Evolutionary conservation across 371 early-diverging fungal genomes (phyloP).

Genomic region (Lichtheimia ramosa): DNA sequence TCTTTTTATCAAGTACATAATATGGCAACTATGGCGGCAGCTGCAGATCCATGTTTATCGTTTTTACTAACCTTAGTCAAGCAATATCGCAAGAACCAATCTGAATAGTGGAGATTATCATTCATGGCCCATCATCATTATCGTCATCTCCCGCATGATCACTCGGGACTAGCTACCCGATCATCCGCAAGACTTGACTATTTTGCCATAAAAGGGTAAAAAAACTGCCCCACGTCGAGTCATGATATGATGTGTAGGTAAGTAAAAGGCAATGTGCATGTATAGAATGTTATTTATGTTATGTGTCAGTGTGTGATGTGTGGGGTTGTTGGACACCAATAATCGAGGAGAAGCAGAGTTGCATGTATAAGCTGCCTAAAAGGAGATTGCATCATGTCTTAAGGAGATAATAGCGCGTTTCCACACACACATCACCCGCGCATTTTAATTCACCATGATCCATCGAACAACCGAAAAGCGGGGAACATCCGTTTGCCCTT

Average conservation of each 20-base stretch:
- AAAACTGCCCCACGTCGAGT: not conserved
- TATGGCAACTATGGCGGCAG: not conserved
- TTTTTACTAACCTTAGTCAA: not conserved
- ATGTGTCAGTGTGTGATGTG: not conserved
- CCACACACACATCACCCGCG: too few species aligned
- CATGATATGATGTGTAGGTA: too few species aligned
- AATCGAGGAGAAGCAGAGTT: constrained; percentile 1
- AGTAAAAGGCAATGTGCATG: not conserved
- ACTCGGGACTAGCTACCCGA: not conserved
- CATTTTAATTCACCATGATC: too few species aligned
- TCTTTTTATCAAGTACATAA: not conserved
- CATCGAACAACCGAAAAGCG: not conserved
- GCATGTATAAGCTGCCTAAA: not conserved
- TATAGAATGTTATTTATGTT: not conserved
- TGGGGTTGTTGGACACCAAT: not conserved
- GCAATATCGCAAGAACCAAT: not conserved
- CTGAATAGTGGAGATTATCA: not conserved
- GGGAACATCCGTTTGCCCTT: not conserved
- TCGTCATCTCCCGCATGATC: not conserved
- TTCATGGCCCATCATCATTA: not conserved
- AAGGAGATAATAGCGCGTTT: not conserved
- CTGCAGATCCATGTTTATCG: not conserved
- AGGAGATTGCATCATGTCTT: constrained; percentile 2
- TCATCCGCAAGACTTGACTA: not conserved
- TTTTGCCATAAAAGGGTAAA: not conserved